Base-by-base conservation (phyloP, 2,329 filamentous ascomycete genomes). In the Cladophialophora exuberans region DNA sequence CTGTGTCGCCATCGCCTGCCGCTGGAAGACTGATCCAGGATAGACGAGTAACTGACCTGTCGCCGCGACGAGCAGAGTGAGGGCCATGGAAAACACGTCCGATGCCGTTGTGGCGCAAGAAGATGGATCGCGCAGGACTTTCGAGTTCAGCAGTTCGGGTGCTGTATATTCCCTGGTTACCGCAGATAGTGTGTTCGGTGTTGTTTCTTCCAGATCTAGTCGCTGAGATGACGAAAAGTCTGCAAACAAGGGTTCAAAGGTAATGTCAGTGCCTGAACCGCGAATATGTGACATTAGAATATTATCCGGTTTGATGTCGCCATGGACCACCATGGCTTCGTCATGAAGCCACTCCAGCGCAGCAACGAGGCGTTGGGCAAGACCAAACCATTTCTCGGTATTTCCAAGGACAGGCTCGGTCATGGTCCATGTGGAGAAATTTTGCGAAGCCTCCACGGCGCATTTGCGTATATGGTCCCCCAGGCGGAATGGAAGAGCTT, bases 251-350 rank as follows among this genome's bases (percentile, higher is more conserved):
- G 73, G 72, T 11, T 49, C 43, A 30, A 52, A 59, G n/a, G 47
- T 25, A 4, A 52, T 25, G 13, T 36, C 42, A 7, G 31, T 18
- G 13, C 36, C 51, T n/a, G 42, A 52, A 17, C 39, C 52, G 7
- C 23, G 25, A 7, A 43, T 54, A 10, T 64, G 61, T 3, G 65
- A 66, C 2, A 79, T 65, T 1, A 78, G 66, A 23, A 78, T 66
- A 35, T 78, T 79, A 41, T 72, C 70, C 4, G 74, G 75, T 56
- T 79, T 79, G 63, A 79, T 72, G 63, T 78, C 76, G 1, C 74
- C 76, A 59, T 79, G 77, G 2, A 78, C 69, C 3, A 79, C 67
- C 3, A 69, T 67, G 2, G 70, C 66, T 2, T 61, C 57, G 28
- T 64, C 60, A 46, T 79, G 77, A 5, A 79, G 65, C 73, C 75